Base-by-base conservation (phyloP, 192 early-diverging fungal genomes). In the Mortierella claussenii region DNA sequence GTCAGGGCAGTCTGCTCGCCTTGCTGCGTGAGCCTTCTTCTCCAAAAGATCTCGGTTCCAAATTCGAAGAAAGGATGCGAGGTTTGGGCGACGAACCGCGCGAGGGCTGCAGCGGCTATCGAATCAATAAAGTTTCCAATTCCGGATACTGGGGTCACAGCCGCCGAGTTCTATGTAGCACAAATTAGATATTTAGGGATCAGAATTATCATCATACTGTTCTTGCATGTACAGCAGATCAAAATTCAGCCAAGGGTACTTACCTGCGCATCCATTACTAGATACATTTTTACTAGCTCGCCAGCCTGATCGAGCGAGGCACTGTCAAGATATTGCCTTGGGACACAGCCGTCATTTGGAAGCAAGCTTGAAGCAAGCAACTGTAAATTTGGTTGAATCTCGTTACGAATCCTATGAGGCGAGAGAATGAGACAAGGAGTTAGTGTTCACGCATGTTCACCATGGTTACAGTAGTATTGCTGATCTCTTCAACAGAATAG, bases 111-210 rank as follows among this genome's bases (percentile, higher is more conserved):
- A 0, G 10, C 26, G 2, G 64, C 55, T 26, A 76, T 31, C 8
- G 8, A 24, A 17, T 61, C 59, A n/a, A 76, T 11, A 27, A 76
- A 76, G 5, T 30, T 13, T 28, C 52, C 48, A 21, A 76, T 67
- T 17, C 45, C 51, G 6, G 23, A 42, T 12, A 67, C 64, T 18
- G 73, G 64, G 4, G 73, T 67, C 17, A 76, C 52, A 4, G 73
- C 73, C 28, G 64, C 56, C 27, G 64, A 40, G 36, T 76, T 76
- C 73, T 76, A 76, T n/a, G n/a, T n/a, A n/a, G n/a, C n/a, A n/a
- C n/a, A n/a, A n/a, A n/a, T n/a, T n/a, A n/a, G n/a, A n/a, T n/a
- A n/a, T n/a, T n/a, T n/a, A n/a, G n/a, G 12, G 23, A 26, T 31
- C 30, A 26, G 50, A 31, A 0, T 2, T 30, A 52, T 31, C 50